Percentiles rank a stretch among this genome's conserved stretches.
Evolutionary conservation across 164 flowering plant genomes (phyloP).

Genomic region (Chloranthus sessilifolius): DNA sequence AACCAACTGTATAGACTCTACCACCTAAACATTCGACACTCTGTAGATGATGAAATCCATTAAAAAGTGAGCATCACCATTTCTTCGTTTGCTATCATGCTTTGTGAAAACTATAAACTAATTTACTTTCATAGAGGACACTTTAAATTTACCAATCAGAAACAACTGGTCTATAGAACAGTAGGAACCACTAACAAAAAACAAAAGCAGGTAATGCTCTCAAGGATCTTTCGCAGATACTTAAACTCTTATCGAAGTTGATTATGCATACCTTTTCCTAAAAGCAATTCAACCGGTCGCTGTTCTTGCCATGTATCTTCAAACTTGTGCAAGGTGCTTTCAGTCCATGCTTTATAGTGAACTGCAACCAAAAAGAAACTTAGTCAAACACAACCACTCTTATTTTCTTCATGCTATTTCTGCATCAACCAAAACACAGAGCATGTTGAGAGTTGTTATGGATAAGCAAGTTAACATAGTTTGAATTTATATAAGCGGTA

Average conservation of each 20-base stretch:
- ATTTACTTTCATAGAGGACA: too few relatives aligned
- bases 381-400: too few relatives aligned
- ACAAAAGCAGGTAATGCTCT: not conserved
- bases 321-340: constrained; percentile 86
- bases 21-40: too few relatives aligned
- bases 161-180: not conserved
- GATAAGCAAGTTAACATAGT: too few relatives aligned
- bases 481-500: too few relatives aligned
- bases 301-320: constrained; percentile 98
- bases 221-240: not conserved
- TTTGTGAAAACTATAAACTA: too few relatives aligned
- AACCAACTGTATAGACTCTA: too few relatives aligned
- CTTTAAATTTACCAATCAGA: too few relatives aligned
- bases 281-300: constrained; percentile 60
- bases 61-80: too few relatives aligned
- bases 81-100: too few relatives aligned
- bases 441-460: not conserved
- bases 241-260: constrained; percentile 3
- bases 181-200: not conserved
- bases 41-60: too few relatives aligned
- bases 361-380: constrained; percentile 36
- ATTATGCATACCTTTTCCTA: constrained; percentile 72
- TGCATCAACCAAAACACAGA: constrained; percentile 7
- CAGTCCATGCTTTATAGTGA: constrained; percentile 94
- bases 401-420: too few relatives aligned